Evolutionary conservation across 441 rosid species (phyloP).

Genomic region (Kokia cookei): DNA sequence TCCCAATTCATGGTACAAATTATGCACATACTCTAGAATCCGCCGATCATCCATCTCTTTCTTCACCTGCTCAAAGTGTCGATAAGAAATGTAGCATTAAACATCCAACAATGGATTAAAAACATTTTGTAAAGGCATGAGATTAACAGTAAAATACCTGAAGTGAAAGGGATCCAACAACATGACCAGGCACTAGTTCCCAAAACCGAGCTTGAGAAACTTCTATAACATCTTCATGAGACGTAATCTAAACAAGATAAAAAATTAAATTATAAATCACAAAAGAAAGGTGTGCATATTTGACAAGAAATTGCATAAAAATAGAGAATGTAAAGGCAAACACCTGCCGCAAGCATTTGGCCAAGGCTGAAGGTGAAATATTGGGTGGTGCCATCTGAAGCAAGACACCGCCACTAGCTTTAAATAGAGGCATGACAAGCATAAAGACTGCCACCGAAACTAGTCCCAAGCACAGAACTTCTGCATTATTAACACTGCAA

Average conservation of each 20-base stretch:
- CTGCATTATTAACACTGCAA: conserved; percentile 85
- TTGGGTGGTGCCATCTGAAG: conserved; percentile 96
- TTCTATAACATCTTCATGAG: conserved; percentile 69
- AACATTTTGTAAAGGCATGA: not conserved
- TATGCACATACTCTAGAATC: conserved; percentile 49
- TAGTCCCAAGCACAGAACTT: conserved; percentile 86
- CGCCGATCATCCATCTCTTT: conserved; percentile 54
- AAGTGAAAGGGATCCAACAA: conserved; percentile 70
- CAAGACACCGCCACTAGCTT: conserved; percentile 68
- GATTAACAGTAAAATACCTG: conserved; percentile 35
- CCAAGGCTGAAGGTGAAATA: conserved; percentile 76
- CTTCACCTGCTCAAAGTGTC: conserved; percentile 40
- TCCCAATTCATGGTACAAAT: conserved; percentile 73
- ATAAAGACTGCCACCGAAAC: conserved; percentile 74
- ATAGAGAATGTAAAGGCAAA: conserved; percentile 3
- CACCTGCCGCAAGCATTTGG: conserved; percentile 92
- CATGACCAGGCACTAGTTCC: conserved; percentile 93
- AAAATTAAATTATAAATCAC: not conserved
- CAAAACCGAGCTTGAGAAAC: conserved; percentile 74
- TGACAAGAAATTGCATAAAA: not conserved
- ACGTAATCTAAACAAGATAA: conserved; percentile 40
- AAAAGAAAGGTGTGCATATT: not conserved
- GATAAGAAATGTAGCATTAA: conserved; percentile 12
- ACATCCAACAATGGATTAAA: not conserved
- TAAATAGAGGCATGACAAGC: conserved; percentile 88